Conservation (phyloP, 2,329 filamentous ascomycete genomes). For the Xylariaceae sp. region DNA sequence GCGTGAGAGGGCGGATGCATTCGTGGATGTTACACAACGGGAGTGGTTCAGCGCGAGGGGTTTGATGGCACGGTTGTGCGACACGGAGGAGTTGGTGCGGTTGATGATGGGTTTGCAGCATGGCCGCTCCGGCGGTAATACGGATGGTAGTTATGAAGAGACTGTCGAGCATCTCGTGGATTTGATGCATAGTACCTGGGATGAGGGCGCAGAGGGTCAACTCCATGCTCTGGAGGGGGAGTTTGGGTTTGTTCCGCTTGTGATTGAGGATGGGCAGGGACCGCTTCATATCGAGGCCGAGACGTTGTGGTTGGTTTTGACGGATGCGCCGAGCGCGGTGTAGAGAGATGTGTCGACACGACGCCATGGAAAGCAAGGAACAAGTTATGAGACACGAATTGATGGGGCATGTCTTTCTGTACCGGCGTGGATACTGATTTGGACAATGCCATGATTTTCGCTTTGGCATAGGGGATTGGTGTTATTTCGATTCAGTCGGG, state of each 20-base stretch:
- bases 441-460: background rate
- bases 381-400: background rate
- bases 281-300: constrained; percentile 9
- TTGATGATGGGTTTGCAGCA: background rate
- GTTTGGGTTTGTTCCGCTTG: constrained; percentile 12
- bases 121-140: background rate
- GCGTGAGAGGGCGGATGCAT: constrained; percentile 38
- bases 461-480: background rate
- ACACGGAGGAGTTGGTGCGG: constrained; percentile 10
- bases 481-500: background rate
- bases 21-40: constrained; percentile 38
- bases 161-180: constrained; percentile 8
- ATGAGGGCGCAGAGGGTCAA: constrained; percentile 5
- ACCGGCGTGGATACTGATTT: no score
- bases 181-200: background rate
- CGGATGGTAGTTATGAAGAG: background rate
- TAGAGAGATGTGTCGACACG: background rate
- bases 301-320: constrained; percentile 18
- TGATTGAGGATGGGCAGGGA: background rate
- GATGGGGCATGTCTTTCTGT: background rate
- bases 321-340: background rate
- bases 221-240: constrained; percentile 5
- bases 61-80: constrained; percentile 19
- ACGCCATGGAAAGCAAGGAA: background rate
- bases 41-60: constrained; percentile 40